A percentile compares a stretch with the other conserved stretches of the same genome.
These are phyloP conservation scores for Termitomyces sp. DNA, from an alignment of 768 basidiomycete genomes.

Conservation along the genomic window DNA sequence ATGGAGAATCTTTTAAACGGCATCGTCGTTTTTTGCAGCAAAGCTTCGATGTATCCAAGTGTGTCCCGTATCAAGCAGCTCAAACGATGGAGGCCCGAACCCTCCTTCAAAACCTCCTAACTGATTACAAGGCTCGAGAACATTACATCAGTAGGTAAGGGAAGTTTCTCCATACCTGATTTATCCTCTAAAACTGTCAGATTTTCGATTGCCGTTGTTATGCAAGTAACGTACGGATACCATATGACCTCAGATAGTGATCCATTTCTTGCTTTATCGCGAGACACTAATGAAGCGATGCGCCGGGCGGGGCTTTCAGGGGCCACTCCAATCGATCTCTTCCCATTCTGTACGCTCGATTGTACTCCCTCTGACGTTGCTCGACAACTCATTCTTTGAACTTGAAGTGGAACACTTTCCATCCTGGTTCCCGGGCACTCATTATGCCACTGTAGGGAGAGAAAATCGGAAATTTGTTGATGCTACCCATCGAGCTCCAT, in stretches of 20 bases:
- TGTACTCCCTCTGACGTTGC: conserved; percentile 20
- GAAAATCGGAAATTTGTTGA: conserved; percentile 8
- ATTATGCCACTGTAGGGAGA: conserved; percentile 16
- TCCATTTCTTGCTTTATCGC: conserved; percentile 28
- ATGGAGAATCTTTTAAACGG: conserved; percentile 14
- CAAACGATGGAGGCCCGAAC: conserved; percentile 23
- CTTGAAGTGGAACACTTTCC: background rate
- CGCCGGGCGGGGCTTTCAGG: conserved; percentile 19
- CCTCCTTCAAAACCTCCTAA: conserved; percentile 24
- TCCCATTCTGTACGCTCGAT: conserved; percentile 23
- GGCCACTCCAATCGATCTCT: conserved; percentile 12
- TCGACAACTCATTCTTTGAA: conserved; percentile 4
- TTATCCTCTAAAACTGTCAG: background rate
- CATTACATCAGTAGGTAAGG: conserved; percentile 25
- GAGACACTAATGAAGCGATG: conserved; percentile 23
- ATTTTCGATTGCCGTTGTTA: conserved; percentile 16
- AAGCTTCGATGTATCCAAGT: conserved; percentile 14
- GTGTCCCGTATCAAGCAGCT: conserved; percentile 17
- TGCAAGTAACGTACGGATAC: conserved; percentile 28
- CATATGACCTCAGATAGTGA: conserved; percentile 28
- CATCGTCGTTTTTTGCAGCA: conserved; percentile 15
- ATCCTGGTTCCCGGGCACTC: conserved; percentile 20
- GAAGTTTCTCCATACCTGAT: background rate
- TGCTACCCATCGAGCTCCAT: conserved; percentile 24
- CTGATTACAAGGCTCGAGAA: conserved; percentile 17